Percentiles rank a stretch among this genome's conserved stretches.
Evolutionary conservation across 2,329 filamentous ascomycete genomes (phyloP).

Genomic region (Zymoseptoria brevis): DNA sequence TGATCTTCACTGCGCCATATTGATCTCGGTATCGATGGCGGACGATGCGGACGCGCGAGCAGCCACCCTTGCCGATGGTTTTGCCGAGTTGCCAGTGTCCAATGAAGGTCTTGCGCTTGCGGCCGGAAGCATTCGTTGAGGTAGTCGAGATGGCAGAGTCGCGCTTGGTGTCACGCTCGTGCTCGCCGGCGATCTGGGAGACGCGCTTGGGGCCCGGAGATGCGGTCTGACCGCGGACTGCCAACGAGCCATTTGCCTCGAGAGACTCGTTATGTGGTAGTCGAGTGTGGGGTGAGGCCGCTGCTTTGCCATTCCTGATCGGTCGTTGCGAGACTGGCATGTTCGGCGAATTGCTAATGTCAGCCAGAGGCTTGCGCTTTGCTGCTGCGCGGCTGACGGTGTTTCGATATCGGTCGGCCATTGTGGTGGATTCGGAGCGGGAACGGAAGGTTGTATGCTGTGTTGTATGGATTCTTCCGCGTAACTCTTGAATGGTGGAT

Average conservation of each 20-base stretch:
- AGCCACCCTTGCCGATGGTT: constrained; percentile 82
- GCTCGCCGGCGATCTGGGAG: constrained; percentile 41
- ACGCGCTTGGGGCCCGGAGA: constrained; percentile 46
- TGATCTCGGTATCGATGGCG: constrained; percentile 64
- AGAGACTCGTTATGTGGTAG: constrained; percentile 40
- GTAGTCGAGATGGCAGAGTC: constrained; percentile 48
- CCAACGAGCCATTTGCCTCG: constrained; percentile 36
- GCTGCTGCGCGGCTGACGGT: constrained; percentile 11
- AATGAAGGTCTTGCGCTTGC: constrained; percentile 59
- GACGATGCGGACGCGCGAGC: constrained; percentile 77
- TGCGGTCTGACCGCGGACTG: constrained; percentile 31
- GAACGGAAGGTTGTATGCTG: not conserved
- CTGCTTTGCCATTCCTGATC: constrained; percentile 3
- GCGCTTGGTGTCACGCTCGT: constrained; percentile 44
- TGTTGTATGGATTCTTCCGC: constrained; percentile 7
- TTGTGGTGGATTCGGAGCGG: constrained; percentile 7
- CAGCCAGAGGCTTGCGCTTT: constrained; percentile 25
- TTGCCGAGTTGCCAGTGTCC: constrained; percentile 90
- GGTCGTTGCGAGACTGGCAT: constrained; percentile 18
- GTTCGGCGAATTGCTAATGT: constrained; percentile 24
- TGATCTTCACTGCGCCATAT: constrained; percentile 88
- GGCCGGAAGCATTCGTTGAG: constrained; percentile 46
- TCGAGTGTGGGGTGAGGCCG: constrained; percentile 12
- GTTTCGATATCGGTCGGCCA: constrained; percentile 26
- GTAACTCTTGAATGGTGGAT: constrained; percentile 6